Evolutionary conservation across 2,329 filamentous ascomycete species (phyloP), one percentile per base, ranked within the genome.

Genomic region (Alternaria arbusti): DNA sequence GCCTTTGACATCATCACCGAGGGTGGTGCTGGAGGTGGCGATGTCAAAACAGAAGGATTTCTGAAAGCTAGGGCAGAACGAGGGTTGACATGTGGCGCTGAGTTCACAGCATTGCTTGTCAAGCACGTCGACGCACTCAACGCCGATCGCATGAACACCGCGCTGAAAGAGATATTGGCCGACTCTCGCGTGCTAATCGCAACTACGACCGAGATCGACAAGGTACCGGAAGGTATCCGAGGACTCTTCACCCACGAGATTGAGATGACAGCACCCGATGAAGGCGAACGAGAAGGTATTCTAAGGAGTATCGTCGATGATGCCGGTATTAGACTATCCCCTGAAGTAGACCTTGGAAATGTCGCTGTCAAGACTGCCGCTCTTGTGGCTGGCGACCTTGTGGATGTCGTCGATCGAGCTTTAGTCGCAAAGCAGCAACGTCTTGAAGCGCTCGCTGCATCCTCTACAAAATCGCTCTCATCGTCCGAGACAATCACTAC

Each of bases 301-400:
- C 82, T 99, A 9, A 88, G 88, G 55, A 90, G 89, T 63, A 92
- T 96, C 36, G 87, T 97, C 32, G 87, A 91, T 32, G 90, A 93
- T 62, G 88, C 89, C 26, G 90, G 91, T 3, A 86, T 97, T 22
- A 86, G 88, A n/a, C 82, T 97, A 2, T 92, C 94, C 17, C 87
- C 91, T 0, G 91, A 94, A 54, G 93, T 97, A 4, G 94, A 97
- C 59, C 85, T 99, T 6, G 87, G 89, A 65, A 89, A 90, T 10
- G 90, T 99, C 15, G 96, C 96, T 0, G 86, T 99, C 54, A 98
- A 98, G 83, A 99, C 96, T 9, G 96, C 96, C 7, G 96, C 96
- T 2, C 85, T 99, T 8, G 96, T 99, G 4, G 96, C 96, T 20
- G 96, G 94, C 13, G 95, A 99, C 76, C 83, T 99, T 10, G 91